Percentiles rank a stretch among this genome's conserved stretches.
Conservation (phyloP, 164 flowering plant species). For the Paratinospora sagittata region DNA sequence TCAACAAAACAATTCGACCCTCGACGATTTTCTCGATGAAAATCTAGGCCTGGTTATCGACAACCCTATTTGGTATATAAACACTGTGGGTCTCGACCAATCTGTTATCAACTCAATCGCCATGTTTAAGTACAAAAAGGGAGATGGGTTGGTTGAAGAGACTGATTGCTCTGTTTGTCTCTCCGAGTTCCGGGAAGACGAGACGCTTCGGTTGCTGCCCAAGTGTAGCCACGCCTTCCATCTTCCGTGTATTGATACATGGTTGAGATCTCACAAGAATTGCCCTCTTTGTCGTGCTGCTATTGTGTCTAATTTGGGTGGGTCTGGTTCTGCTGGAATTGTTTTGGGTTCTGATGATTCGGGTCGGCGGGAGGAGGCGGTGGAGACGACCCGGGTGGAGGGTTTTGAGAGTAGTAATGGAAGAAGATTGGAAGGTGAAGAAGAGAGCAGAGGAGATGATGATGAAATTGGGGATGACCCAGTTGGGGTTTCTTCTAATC, state of each 20-base stretch:
- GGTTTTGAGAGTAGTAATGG: constrained; percentile 18
- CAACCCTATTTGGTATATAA: constrained; percentile 45
- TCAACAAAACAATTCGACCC: too few relatives aligned
- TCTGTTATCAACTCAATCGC: constrained; percentile 39
- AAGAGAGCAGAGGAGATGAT: constrained; percentile 15
- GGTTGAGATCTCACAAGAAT: constrained; percentile 56
- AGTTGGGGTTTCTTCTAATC: not conserved
- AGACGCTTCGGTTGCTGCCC: constrained; percentile 50
- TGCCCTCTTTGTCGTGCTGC: constrained; percentile 62
- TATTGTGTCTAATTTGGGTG: constrained; percentile 21
- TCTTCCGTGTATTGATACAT: constrained; percentile 57
- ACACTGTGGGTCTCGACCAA: constrained; percentile 40
- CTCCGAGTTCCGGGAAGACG: constrained; percentile 49
- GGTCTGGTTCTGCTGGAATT: constrained; percentile 1
- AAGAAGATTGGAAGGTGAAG: constrained; percentile 10
- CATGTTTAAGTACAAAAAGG: constrained; percentile 31
- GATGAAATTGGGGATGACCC: constrained; percentile 7
- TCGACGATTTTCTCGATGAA: constrained; percentile 26
- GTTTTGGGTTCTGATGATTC: constrained; percentile 7
- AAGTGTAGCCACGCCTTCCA: constrained; percentile 75
- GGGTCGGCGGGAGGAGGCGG: constrained; percentile 10
- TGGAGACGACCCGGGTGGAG: constrained; percentile 22
- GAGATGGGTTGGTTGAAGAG: constrained; percentile 45
- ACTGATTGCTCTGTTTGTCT: constrained; percentile 68
- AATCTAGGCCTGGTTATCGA: constrained; percentile 17